These are phyloP conservation scores for Dissophora ornata DNA, from an alignment of 192 early-diverging fungal genomes.

Conservation along the genomic window DNA sequence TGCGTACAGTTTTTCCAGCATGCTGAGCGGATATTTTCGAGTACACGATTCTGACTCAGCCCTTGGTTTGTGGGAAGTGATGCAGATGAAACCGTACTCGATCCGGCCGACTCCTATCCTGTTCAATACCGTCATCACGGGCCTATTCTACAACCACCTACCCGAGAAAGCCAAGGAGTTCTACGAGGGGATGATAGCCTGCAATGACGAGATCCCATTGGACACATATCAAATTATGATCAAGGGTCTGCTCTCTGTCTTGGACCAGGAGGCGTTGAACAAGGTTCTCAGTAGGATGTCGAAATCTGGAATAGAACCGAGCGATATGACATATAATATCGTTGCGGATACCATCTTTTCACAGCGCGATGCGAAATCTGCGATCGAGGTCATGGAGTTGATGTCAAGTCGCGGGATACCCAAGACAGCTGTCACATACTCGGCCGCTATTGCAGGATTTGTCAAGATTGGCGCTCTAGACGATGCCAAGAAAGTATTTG, in stretches of 20 bases:
- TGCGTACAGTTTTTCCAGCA: slow-evolving; percentile 26
- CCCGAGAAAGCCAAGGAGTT: slow-evolving; percentile 21
- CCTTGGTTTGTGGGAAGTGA: slow-evolving; percentile 18
- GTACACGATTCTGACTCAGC: slow-evolving; percentile 16
- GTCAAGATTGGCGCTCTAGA: slow-evolving; percentile 6
- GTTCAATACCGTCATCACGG: slow-evolving; percentile 24
- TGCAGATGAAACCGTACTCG: slow-evolving; percentile 26
- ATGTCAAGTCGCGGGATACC: slow-evolving; percentile 14
- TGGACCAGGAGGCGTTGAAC: slow-evolving; percentile 12
- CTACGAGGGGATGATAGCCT: slow-evolving; percentile 5
- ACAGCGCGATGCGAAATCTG: slow-evolving; percentile 20
- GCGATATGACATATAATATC: slow-evolving; percentile 24
- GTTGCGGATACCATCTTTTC: slow-evolving; percentile 34
- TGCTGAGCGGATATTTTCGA: slow-evolving; percentile 37
- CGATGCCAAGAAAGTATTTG: slow-evolving; percentile 8
- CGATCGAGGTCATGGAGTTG: slow-evolving; percentile 21
- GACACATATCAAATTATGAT: slow-evolving; percentile 44
- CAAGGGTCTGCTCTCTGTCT: slow-evolving; percentile 32
- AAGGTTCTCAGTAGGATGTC: slow-evolving; percentile 18
- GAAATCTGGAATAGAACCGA: neutral
- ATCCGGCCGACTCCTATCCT: slow-evolving; percentile 13
- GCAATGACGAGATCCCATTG: slow-evolving; percentile 2
- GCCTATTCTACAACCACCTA: slow-evolving; percentile 27
- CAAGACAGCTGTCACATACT: slow-evolving; percentile 31
- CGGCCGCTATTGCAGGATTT: slow-evolving; percentile 31